These are phyloP conservation scores for Tetrapisispora pingtungensis DNA, from an alignment of 805 yeast genomes.

Conservation along the genomic window DNA sequence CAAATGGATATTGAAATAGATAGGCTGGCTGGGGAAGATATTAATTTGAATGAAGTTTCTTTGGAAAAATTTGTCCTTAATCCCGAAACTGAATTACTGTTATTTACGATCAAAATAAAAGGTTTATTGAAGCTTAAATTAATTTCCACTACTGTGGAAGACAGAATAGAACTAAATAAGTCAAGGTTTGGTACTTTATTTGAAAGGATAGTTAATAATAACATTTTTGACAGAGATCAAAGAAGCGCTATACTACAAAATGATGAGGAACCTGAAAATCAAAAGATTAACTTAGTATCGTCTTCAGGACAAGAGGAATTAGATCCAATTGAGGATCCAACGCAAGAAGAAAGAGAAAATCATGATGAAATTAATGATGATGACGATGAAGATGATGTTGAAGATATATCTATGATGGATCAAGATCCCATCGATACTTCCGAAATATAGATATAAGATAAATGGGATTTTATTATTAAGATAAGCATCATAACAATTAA, in stretches of 20 bases:
- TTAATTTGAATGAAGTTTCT: conserved; percentile 13
- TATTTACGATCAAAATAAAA: conserved; percentile 24
- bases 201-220: conserved; percentile 16
- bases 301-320: neutral
- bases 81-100: conserved; percentile 16
- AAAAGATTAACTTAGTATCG: neutral
- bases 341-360: neutral
- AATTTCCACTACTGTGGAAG: conserved; percentile 7
- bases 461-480: neutral
- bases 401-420: conserved; percentile 1
- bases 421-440: conserved; percentile 7
- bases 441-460: neutral
- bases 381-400: neutral
- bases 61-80: conserved; percentile 5
- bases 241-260: conserved; percentile 1
- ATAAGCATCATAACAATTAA: neutral
- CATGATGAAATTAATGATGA: neutral
- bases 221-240: conserved; percentile 10
- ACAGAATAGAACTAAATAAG: conserved; percentile 20
- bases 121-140: conserved; percentile 19
- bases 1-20: conserved; percentile 13
- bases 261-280: neutral
- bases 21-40: conserved; percentile 22
- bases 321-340: conserved; percentile 4
- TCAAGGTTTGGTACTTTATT: conserved; percentile 19